Evolutionary conservation across 257 asterid genomes (phyloP), one percentile per base, ranked within the genome.

Genomic region (Thymus quinquecostatus): DNA sequence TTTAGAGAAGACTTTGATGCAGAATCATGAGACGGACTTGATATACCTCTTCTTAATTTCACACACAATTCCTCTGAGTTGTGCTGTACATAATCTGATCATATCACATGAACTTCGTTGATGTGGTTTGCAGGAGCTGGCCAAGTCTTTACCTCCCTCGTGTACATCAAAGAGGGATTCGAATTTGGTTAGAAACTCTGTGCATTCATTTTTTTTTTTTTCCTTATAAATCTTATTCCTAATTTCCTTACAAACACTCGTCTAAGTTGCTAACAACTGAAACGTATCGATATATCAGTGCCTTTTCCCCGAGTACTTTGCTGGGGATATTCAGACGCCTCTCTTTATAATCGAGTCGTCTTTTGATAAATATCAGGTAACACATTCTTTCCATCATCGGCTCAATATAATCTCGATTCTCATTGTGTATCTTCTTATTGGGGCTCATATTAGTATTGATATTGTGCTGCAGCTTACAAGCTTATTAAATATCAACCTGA

Each of bases 341-440:
- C 58, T 76, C 8, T 76, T 76, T 53, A 5, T 76, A 40, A 27
- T 76, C 0, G 68, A 75, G 11, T 76, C 84, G 8, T 56, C 66
- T 10, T 76, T 66, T 2, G 81, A 80, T 58, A 0, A 10, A 27
- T 64, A 1, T 5, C 85, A 81, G 80, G 82, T 81, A 65, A 58
- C n/a, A 1, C 11, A 43, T 43, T 43, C 11, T 7, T 21, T 21
- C 21, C 0, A 21, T 21, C 21, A 21, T 21, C 21, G 0, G 21
- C 21, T 21, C 21, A 21, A 21, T 21, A 21, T 21, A 21, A 21
- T 21, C 21, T 21, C 21, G 21, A 21, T 28, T 28, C 4, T 11
- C 2, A 54, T 6, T 21, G 13, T 21, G 0, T 21, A 21, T 53
- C 0, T 9, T 5, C 48, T 27, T 44, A 3, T 72, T 10, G 3